Conservation (phyloP, 202 grass and related monocot species). For the Zoysia matrella region DNA sequence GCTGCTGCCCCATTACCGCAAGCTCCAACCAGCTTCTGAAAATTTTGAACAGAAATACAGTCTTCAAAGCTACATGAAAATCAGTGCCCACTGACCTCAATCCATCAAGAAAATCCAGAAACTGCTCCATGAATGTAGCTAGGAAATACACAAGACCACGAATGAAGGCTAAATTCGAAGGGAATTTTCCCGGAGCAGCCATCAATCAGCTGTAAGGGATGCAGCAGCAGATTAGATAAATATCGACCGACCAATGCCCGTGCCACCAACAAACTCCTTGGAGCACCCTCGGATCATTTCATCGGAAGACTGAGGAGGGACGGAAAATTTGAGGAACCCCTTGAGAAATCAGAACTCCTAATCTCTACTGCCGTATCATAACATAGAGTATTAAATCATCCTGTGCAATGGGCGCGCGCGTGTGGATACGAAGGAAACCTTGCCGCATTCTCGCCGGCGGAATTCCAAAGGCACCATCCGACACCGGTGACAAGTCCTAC, state of each 20-base stretch:
- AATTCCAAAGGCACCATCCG: background rate
- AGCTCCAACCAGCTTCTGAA: background rate
- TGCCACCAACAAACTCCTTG: background rate
- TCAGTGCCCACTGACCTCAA: background rate
- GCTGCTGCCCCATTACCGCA: background rate
- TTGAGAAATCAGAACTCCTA: background rate
- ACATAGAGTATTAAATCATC: background rate
- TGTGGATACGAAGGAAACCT: no score
- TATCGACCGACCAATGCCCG: background rate
- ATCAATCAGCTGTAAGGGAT: background rate
- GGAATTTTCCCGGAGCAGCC: background rate
- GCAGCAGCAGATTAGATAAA: background rate
- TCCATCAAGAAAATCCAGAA: background rate
- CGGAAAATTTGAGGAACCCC: background rate
- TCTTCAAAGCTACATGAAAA: background rate
- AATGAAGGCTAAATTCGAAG: background rate
- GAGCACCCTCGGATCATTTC: background rate
- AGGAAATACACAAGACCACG: background rate
- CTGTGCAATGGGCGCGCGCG: background rate
- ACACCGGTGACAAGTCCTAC: background rate
- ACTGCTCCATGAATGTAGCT: background rate
- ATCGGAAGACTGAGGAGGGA: background rate
- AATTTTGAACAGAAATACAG: background rate
- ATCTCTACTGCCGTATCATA: background rate
- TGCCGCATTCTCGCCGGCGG: background rate